phyloP scores from a whole-genome alignment of 1,139 yeast species.

The Debaryomycetaceae sp. region DNA sequence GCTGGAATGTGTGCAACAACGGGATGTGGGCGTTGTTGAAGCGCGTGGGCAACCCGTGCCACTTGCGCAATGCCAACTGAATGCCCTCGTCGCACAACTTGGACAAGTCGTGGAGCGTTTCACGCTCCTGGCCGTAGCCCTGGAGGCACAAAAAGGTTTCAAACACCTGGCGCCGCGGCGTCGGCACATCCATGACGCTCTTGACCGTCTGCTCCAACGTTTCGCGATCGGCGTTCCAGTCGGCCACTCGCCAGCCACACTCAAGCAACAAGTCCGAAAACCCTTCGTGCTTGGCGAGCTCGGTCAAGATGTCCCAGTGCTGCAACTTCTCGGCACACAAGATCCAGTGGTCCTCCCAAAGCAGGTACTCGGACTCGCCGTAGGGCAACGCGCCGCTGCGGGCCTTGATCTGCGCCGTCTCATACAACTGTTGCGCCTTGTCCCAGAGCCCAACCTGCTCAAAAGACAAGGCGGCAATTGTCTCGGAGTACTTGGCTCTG shows the following conservation, averaged over 20 bases:
- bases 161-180: conserved; percentile 93
- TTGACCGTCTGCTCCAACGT: conserved; percentile 92
- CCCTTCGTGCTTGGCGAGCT: conserved; percentile 95
- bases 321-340: conserved; percentile 94
- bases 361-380: conserved; percentile 89
- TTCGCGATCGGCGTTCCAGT: conserved; percentile 94
- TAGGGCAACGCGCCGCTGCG: conserved; percentile 93
- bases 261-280: conserved; percentile 89
- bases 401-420: conserved; percentile 96
- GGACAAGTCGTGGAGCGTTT: conserved; percentile 75
- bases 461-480: conserved; percentile 86
- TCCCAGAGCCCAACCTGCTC: conserved; percentile 97
- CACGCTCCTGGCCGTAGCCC: conserved; percentile 88
- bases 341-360: conserved; percentile 99
- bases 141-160: conserved; percentile 92
- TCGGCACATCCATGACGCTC: conserved; percentile 97
- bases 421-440: conserved; percentile 89
- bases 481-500: conserved; percentile 88
- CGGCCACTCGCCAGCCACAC: conserved; percentile 99
- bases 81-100: conserved; percentile 93
- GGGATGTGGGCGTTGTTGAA: conserved; percentile 87
- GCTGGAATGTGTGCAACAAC: conserved; percentile 90
- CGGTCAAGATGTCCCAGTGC: conserved; percentile 97
- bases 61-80: conserved; percentile 84
- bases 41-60: conserved; percentile 84